Percentiles rank a stretch among this genome's conserved stretches.
Evolutionary conservation across 1,284 basidiomycete genomes (phyloP).

Genomic region (Tausonia pullulans): DNA sequence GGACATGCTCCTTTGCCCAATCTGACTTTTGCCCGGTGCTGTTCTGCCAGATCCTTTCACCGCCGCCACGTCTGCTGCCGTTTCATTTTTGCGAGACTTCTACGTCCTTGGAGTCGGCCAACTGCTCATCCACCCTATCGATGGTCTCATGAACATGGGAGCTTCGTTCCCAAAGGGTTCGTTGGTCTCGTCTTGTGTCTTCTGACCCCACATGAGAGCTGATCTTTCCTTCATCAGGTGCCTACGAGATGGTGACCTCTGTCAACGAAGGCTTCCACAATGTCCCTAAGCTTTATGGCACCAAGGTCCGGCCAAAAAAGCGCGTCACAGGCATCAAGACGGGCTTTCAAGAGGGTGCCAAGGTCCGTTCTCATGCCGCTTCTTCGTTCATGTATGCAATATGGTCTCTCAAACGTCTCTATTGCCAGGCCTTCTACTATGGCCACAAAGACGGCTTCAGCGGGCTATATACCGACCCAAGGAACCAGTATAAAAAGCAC

Average conservation of each 20-base stretch:
- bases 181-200: no score
- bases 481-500: neutral
- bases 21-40: conserved; percentile 2
- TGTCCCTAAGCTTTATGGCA: conserved; percentile 40
- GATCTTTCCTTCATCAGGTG: neutral
- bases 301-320: conserved; percentile 35
- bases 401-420: neutral
- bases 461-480: neutral
- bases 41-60: no score
- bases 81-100: no score
- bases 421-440: neutral
- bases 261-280: conserved; percentile 29
- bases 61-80: no score
- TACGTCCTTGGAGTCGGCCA: no score
- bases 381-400: neutral
- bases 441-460: neutral
- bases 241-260: neutral
- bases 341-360: conserved; percentile 25
- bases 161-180: conserved; percentile 37
- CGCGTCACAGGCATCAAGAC: conserved; percentile 38
- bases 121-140: no score
- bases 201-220: no score
- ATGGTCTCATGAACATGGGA: conserved; percentile 40
- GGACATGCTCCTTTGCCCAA: conserved; percentile 43
- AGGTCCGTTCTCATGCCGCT: neutral